These are phyloP conservation scores for Metarhizium rileyi DNA, from an alignment of 2,329 filamentous ascomycete genomes.

Conservation along the genomic window DNA sequence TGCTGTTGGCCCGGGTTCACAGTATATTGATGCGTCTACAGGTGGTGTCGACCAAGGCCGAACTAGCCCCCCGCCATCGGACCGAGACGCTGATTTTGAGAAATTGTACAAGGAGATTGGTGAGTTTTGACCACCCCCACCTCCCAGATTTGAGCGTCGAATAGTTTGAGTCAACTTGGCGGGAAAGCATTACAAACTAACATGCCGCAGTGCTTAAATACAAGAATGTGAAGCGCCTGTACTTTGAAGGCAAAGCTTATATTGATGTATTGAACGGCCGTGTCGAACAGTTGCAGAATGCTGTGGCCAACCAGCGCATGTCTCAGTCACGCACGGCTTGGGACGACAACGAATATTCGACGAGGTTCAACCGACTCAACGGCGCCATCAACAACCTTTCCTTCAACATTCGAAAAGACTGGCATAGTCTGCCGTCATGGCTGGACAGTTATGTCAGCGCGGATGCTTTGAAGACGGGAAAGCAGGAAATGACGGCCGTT, in stretches of 20 bases:
- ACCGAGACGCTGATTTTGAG: conserved; percentile 37
- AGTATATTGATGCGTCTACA: conserved; percentile 33
- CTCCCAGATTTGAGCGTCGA: too few species aligned
- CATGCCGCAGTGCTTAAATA: conserved; percentile 71
- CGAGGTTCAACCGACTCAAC: conserved; percentile 81
- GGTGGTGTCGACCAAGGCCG: conserved; percentile 35
- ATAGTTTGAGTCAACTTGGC: too few species aligned
- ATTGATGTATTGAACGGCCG: conserved; percentile 81
- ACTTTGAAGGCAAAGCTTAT: conserved; percentile 90
- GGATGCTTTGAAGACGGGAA: conserved; percentile 76
- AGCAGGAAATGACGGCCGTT: conserved; percentile 95
- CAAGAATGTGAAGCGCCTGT: conserved; percentile 94
- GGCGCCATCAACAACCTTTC: conserved; percentile 90
- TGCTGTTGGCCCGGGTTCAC: conserved; percentile 28
- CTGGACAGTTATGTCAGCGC: conserved; percentile 70
- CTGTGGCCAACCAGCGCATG: conserved; percentile 90
- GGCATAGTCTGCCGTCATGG: conserved; percentile 74
- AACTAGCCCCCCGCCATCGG: conserved; percentile 46
- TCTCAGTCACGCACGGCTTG: conserved; percentile 89
- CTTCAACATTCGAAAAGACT: conserved; percentile 94
- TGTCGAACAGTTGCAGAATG: conserved; percentile 91
- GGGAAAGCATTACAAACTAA: neutral
- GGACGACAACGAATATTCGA: conserved; percentile 89
- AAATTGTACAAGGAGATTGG: conserved; percentile 49
- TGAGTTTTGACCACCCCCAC: conserved; percentile 23